Conservation (phyloP, 352 stramenopile genomes). For the Salisapilia sapeloensis region DNA sequence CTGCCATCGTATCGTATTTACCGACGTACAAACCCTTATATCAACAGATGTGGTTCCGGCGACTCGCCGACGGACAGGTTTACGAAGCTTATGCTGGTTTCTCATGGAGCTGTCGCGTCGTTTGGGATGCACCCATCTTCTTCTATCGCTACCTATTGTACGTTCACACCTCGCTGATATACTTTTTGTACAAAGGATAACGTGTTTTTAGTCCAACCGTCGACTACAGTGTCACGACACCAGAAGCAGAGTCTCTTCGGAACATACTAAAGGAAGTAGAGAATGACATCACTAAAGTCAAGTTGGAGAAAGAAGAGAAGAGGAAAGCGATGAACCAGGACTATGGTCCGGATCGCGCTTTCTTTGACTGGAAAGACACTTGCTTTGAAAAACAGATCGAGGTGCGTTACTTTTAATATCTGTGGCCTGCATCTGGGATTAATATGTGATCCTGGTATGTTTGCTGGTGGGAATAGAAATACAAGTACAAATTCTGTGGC, state of each 20-base stretch:
- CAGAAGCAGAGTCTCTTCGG: constrained; percentile 49
- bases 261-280: constrained; percentile 52
- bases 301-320: constrained; percentile 28
- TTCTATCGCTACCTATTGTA: constrained; percentile 67
- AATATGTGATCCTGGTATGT: constrained; percentile 1
- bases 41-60: constrained; percentile 29
- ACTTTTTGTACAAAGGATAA: constrained; percentile 1
- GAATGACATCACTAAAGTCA: constrained; percentile 26
- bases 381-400: constrained; percentile 69
- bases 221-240: constrained; percentile 27
- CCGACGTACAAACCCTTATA: constrained; percentile 7
- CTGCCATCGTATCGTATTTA: constrained; percentile 12
- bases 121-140: constrained; percentile 54
- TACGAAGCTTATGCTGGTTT: constrained; percentile 21
- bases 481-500: constrained; percentile 78
- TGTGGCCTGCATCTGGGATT: not conserved
- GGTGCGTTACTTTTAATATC: constrained; percentile 9
- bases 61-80: constrained; percentile 30
- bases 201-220: constrained; percentile 29
- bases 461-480: constrained; percentile 25
- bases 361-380: constrained; percentile 50
- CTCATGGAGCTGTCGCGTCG: constrained; percentile 26
- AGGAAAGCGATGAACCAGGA: constrained; percentile 19
- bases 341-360: constrained; percentile 56
- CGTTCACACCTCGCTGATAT: constrained; percentile 4